Base-by-base conservation (phyloP, 176 grass and related monocot species). In the Olyra latifolia region DNA sequence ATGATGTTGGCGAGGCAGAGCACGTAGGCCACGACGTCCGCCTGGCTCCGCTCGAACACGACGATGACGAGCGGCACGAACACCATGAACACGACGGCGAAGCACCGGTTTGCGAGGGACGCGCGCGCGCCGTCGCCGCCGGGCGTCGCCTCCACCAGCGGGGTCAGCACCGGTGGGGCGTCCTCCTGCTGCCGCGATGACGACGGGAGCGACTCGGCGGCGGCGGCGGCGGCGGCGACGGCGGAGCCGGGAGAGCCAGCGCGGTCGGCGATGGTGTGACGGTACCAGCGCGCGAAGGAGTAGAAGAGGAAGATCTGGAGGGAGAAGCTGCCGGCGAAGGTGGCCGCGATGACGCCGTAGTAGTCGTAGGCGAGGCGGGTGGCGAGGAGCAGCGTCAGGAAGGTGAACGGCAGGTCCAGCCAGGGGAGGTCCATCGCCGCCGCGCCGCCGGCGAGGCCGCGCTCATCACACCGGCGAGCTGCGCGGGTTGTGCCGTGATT, bases 291-390 rank as follows among this genome's bases (percentile, higher is more conserved):
- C 15, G 82, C 87, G 27, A 89, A 89, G 82, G 77, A 89, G 79
- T 83, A 92, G 82, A 88, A 89, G 55, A 88, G 86, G 73, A 92
- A 88, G 67, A 88, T 48, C 75, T 88, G 86, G 83, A 92, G 72
- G 29, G 87, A 75, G 82, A 89, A 89, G 64, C 87, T 61, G 55
- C 86, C 90, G 74, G 79, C 25, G 86, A 82, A 69, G 69, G 87
- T 80, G 29, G 80, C 83, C 29, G 83, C 90, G 56, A 87, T 47
- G 44, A 28, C 66, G 77, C 85, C 80, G 70, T 84, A 82, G 78
- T 82, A 77, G 71, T 89, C 77, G 82, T 84, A 71, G 66, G 85
- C 82, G 59, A 81, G 86, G 53, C 78, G 90, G 4, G 82, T 82
- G 27, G 86, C 82, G 39, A 88, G 68, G 83, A 85, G 74, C 72